Percentiles rank a stretch among this genome's conserved stretches.
Conservation (phyloP, 768 basidiomycete genomes). For the Dentipellis sp. region DNA sequence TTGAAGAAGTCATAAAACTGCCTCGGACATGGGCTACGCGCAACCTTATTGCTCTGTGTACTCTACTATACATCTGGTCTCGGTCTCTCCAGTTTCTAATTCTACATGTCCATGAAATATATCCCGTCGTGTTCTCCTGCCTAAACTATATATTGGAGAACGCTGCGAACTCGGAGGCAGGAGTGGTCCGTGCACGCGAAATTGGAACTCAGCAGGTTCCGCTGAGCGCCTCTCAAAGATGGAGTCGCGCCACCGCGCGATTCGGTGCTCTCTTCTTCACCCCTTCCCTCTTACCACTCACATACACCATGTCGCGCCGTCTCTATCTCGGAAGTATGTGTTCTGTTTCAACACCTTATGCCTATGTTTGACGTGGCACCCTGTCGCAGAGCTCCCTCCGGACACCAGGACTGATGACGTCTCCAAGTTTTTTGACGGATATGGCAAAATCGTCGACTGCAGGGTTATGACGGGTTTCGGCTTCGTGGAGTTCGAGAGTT, state of each 20-base stretch:
- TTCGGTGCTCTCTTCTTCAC: not conserved
- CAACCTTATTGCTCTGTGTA: not conserved
- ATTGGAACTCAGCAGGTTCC: not conserved
- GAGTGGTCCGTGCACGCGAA: conserved; percentile 4
- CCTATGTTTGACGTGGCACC: conserved; percentile 3
- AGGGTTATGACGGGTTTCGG: conserved; percentile 98
- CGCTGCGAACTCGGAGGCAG: not conserved
- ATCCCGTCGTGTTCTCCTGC: too few species aligned
- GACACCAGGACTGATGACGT: conserved; percentile 82
- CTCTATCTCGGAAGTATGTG: conserved; percentile 74
- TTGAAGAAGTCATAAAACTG: not conserved
- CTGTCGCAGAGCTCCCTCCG: conserved; percentile 57
- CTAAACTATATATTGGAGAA: too few species aligned
- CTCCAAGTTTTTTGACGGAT: conserved; percentile 83
- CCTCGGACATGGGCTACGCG: not conserved
- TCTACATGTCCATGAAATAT: not conserved
- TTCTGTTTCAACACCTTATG: conserved; percentile 1
- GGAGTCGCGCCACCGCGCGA: not conserved
- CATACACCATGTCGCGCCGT: conserved; percentile 58
- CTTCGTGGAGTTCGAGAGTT: conserved; percentile 91
- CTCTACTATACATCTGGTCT: not conserved
- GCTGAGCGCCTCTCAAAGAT: not conserved
- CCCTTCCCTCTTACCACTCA: conserved; percentile 5
- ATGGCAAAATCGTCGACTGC: conserved; percentile 82
- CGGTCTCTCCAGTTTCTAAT: not conserved